phyloP scores from a whole-genome alignment of 1,139 yeast genomes.

The Debaryomyces fabryi region DNA sequence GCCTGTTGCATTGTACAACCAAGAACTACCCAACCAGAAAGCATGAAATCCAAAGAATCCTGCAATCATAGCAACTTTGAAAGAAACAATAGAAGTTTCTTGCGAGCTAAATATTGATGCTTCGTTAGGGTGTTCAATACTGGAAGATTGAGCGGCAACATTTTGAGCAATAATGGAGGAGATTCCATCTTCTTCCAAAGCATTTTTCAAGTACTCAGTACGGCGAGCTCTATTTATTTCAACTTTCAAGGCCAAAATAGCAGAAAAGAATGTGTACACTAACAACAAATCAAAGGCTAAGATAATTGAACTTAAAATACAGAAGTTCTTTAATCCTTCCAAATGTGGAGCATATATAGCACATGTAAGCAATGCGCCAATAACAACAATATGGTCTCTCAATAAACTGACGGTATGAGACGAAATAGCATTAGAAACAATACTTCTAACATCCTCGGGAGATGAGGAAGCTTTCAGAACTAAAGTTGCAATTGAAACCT shows the following conservation, averaged over 20 bases:
- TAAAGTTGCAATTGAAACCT: slow-evolving; percentile 71
- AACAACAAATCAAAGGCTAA: slow-evolving; percentile 73
- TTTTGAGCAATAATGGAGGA: slow-evolving; percentile 68
- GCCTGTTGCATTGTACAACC: slow-evolving; percentile 55
- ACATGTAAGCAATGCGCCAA: slow-evolving; percentile 69
- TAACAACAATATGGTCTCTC: slow-evolving; percentile 79
- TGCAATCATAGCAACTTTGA: slow-evolving; percentile 67
- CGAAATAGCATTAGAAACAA: slow-evolving; percentile 62
- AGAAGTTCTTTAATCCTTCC: slow-evolving; percentile 80
- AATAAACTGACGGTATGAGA: slow-evolving; percentile 70
- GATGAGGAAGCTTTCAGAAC: slow-evolving; percentile 50
- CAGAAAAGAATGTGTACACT: slow-evolving; percentile 82
- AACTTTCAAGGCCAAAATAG: slow-evolving; percentile 83
- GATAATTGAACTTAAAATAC: slow-evolving; percentile 74
- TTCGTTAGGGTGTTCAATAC: slow-evolving; percentile 41
- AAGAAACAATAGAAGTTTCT: slow-evolving; percentile 51
- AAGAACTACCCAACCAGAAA: slow-evolving; percentile 72
- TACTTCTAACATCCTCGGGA: slow-evolving; percentile 44
- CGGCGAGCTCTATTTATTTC: slow-evolving; percentile 90
- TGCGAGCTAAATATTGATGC: slow-evolving; percentile 29
- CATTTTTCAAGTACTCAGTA: slow-evolving; percentile 76
- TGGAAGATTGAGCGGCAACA: slow-evolving; percentile 62
- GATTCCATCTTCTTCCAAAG: slow-evolving; percentile 93
- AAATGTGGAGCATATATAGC: slow-evolving; percentile 71
- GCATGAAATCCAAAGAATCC: slow-evolving; percentile 74